Base-by-base conservation (phyloP, 2,329 filamentous ascomycete species). In the Gaeumannomyces tritici region DNA sequence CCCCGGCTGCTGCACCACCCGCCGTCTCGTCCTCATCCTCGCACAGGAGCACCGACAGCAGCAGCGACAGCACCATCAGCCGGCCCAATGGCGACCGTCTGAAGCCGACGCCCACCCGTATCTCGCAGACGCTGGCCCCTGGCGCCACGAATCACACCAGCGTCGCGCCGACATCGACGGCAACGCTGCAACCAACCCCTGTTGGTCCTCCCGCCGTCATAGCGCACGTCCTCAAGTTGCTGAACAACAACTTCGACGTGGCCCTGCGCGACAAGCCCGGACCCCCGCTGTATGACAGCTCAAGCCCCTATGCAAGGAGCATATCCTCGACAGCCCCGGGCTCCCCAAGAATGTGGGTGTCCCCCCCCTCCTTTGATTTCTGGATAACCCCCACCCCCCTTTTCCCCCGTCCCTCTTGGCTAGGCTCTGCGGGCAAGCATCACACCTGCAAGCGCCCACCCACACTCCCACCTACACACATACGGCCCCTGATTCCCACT, bases 261-360 rank as follows among this genome's bases (percentile, higher is more conserved):
- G 64, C 69, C 24, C 65, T 73, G 55, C 70, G 70, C 65, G 70
- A 72, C 54, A 70, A 71, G 58, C 69, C 69, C 65, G 66, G 63
- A 60, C 67, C 63, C 27, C 63, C 70, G 61, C 63, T 72, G 51
- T 81, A 82, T 61, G 82, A 83, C 67, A 83, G 42, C 42, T 51
- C 42, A 4, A 51, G 83, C 57, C 80, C 82, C 26, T 80, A 83
- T 67, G 77, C 81, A 62, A 79, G 80, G 65, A 86, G 83, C 70
- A 77, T 83, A 63, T 79, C 79, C 21, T 86, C 83, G 8, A 86
- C 83, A 54, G 83, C 83, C 18, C 82, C 83, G 54, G 80, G 75
- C 42, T 86, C 83, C 29, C 83, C 83, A 58, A 78, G 83, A 71
- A 80, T 85, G 82, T 85, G 72, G 77, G 83, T 51, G 12, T 15